phyloP scores from a whole-genome alignment of 2,329 filamentous ascomycete species.

The Colletotrichum neosansevieriae region DNA sequence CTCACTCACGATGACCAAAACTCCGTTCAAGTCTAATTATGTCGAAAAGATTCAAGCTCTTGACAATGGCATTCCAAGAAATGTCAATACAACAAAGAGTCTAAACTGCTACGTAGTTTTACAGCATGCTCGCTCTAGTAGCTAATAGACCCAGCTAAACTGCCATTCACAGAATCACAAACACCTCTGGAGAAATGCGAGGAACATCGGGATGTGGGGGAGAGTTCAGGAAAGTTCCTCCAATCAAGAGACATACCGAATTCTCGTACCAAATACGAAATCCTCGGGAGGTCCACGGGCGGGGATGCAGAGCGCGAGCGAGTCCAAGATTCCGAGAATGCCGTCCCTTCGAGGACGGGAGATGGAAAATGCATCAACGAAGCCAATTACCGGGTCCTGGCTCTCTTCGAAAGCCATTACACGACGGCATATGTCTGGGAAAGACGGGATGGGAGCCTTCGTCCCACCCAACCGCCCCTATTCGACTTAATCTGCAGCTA shows the following conservation, averaged over 20 bases:
- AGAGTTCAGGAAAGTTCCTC: not conserved
- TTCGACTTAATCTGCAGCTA: not conserved
- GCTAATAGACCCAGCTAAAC: not conserved
- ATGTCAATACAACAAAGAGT: too few species aligned
- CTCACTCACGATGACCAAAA: too few species aligned
- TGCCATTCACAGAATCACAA: too few species aligned
- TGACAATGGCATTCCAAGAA: too few species aligned
- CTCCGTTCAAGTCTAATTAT: too few species aligned
- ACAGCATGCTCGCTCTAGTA: not conserved
- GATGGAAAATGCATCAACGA: slow-evolving; percentile 2
- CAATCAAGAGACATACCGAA: not conserved
- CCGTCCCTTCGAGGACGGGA: not conserved
- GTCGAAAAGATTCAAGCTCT: too few species aligned
- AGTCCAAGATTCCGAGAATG: not conserved
- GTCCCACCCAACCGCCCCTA: not conserved
- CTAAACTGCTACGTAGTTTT: not conserved
- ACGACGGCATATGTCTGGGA: slow-evolving; percentile 4
- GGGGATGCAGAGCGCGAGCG: not conserved
- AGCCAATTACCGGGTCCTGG: slow-evolving; percentile 5
- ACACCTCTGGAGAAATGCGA: not conserved
- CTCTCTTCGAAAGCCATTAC: not conserved
- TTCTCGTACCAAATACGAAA: slow-evolving; percentile 14
- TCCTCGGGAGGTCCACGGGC: not conserved
- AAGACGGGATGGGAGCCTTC: slow-evolving; percentile 9
- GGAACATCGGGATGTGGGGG: slow-evolving; percentile 10